These are phyloP conservation scores for Coelastrella sp. DNA, from an alignment of 139 green algal genomes.

Conservation along the genomic window DNA sequence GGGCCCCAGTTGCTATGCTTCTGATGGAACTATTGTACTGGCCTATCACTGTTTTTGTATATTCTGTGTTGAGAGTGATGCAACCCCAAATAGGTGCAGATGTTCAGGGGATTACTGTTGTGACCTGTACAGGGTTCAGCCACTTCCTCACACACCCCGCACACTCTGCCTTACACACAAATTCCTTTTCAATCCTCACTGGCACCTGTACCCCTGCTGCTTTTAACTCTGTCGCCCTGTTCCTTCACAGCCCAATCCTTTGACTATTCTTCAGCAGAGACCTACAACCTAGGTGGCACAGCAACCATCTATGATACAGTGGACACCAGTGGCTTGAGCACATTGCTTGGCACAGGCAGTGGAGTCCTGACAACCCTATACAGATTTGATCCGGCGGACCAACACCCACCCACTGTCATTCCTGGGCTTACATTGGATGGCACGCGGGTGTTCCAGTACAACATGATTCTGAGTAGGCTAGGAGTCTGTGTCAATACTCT, in stretches of 20 bases:
- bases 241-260: neutral
- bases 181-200: too few relatives aligned
- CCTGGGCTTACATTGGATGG: slow-evolving; percentile 3
- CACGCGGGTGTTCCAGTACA: neutral
- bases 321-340: neutral
- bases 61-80: too few relatives aligned
- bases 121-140: too few relatives aligned
- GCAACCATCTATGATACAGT: slow-evolving; percentile 26
- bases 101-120: too few relatives aligned
- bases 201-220: too few relatives aligned
- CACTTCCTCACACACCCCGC: too few relatives aligned
- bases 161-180: too few relatives aligned
- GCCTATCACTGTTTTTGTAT: too few relatives aligned
- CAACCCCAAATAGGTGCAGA: too few relatives aligned
- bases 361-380: neutral
- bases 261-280: slow-evolving; percentile 13
- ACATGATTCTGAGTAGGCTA: neutral
- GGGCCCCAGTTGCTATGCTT: neutral
- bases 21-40: too few relatives aligned
- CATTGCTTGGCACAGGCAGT: neutral
- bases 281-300: slow-evolving; percentile 17
- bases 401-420: neutral
- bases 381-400: slow-evolving; percentile 17
- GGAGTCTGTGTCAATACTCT: neutral
- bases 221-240: too few relatives aligned